Conservation (phyloP, 2,329 filamentous ascomycete species). For the Colletotrichum coccodes region DNA sequence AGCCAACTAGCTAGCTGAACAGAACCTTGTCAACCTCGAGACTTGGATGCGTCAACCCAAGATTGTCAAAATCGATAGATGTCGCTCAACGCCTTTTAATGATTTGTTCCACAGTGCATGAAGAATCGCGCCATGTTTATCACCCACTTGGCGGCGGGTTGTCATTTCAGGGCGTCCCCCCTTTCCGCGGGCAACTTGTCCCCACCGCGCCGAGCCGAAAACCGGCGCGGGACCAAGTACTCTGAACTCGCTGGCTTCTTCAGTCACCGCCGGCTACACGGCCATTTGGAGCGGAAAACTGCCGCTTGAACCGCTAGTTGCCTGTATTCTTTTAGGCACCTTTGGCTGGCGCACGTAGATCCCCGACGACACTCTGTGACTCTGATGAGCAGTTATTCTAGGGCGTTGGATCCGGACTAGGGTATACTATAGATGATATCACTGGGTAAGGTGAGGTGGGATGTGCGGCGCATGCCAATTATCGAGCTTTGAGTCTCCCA, state of each 20-base stretch:
- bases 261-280: neutral
- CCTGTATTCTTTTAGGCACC: neutral
- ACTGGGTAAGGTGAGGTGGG: neutral
- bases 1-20: neutral
- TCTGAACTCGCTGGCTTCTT: neutral
- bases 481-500: neutral
- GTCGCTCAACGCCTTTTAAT: neutral
- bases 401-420: neutral
- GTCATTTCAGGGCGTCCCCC: conserved; percentile 10
- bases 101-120: neutral
- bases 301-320: neutral
- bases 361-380: neutral
- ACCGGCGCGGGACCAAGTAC: conserved; percentile 26
- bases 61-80: neutral
- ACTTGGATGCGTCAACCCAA: neutral
- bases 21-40: neutral
- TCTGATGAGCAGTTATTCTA: neutral
- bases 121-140: conserved; percentile 13
- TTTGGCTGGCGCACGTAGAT: neutral
- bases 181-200: conserved; percentile 26
- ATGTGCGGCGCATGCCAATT: neutral
- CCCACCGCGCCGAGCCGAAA: conserved; percentile 27
- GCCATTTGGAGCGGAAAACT: neutral
- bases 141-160: neutral
- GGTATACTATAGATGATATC: neutral